Percentiles rank a stretch among this genome's conserved stretches.
phyloP scores from a whole-genome alignment of 2,329 filamentous ascomycete species.

The Aspergillus sp. region DNA sequence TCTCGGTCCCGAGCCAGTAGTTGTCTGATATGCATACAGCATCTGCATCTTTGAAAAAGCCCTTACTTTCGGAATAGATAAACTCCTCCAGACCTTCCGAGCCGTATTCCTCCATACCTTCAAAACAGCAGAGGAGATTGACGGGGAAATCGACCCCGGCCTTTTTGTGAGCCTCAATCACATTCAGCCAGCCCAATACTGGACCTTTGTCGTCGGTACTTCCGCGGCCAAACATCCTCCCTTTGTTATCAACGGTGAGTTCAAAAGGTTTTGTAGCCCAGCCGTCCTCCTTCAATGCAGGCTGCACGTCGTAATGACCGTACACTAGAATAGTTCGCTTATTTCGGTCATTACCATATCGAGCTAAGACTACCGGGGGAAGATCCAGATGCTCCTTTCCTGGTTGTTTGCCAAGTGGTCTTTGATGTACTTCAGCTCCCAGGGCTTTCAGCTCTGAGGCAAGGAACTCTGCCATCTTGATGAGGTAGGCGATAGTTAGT shows the following conservation, averaged over 20 bases:
- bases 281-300: slow-evolving; percentile 86
- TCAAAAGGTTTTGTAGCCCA: slow-evolving; percentile 96
- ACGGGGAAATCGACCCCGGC: slow-evolving; percentile 92
- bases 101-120: slow-evolving; percentile 99
- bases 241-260: slow-evolving; percentile 82
- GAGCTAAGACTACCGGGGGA: slow-evolving; percentile 85
- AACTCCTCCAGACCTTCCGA: slow-evolving; percentile 95
- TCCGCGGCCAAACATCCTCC: slow-evolving; percentile 92
- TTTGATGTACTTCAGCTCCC: slow-evolving; percentile 83
- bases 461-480: slow-evolving; percentile 85
- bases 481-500: slow-evolving; percentile 4
- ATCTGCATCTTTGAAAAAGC: slow-evolving; percentile 92
- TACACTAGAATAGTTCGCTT: slow-evolving; percentile 97
- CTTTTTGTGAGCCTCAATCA: slow-evolving; percentile 96
- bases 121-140: slow-evolving; percentile 98
- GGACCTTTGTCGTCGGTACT: slow-evolving; percentile 98
- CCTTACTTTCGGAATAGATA: slow-evolving; percentile 85
- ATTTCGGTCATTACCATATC: slow-evolving; percentile 87
- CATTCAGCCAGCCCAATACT: slow-evolving; percentile 95
- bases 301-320: slow-evolving; percentile 98
- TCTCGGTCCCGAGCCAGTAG: slow-evolving; percentile 99
- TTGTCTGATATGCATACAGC: slow-evolving; percentile 99
- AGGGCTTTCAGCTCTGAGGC: slow-evolving; percentile 77
- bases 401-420: slow-evolving; percentile 86
- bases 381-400: slow-evolving; percentile 87